Base-by-base conservation (phyloP, 495 filamentous ascomycete species). In the Hypoxylon fragiforme region DNA sequence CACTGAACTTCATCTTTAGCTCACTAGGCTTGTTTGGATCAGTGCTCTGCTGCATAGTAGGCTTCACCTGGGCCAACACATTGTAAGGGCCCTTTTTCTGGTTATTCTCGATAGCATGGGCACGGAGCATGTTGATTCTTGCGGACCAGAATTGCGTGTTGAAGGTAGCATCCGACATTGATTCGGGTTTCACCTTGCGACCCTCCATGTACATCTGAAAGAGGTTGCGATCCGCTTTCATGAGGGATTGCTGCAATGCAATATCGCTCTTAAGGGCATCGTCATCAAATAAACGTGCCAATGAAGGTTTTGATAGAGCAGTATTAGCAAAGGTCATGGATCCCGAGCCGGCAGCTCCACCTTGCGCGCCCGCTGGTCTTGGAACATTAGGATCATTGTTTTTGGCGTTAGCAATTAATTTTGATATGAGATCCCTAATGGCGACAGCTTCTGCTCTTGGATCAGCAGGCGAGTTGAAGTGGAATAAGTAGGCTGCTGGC, bases 91-190 rank as follows among this genome's bases (percentile, higher is more conserved):
- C 94, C 44, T 85, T 82, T 54, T 81, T 85, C 72, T 98, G 94
- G 56, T 82, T 82, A 52, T 81, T 82, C 72, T 97, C 91, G 41
- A 96, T 91, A 9, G 89, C 92, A 74, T 96, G 89, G 0, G 91
- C 87, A 18, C 95, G 86, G 11, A 98, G 78, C 1, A 96, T 74
- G 69, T 88, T 89, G 26, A 91, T 75, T 14, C 95, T 78, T 3
- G 87, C 86, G 2, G 90, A 87, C 94, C 94, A 98, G 74, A 98
- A 98, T 67, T 95, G 92, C 1, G 84, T 75, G 56, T 89, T 87
- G 65, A 96, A 95, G 54, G 90, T 81, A 0, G 79, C 75, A 13
- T 87, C 81, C 0, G 85, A 82, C 50, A 97, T 82, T 1, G 87
- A 85, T 3, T 91, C 87, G 1, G 91, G 89, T 61, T 92, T 95